Conservation (phyloP, 805 yeast species). For the Scheffersomyces lignosus region DNA sequence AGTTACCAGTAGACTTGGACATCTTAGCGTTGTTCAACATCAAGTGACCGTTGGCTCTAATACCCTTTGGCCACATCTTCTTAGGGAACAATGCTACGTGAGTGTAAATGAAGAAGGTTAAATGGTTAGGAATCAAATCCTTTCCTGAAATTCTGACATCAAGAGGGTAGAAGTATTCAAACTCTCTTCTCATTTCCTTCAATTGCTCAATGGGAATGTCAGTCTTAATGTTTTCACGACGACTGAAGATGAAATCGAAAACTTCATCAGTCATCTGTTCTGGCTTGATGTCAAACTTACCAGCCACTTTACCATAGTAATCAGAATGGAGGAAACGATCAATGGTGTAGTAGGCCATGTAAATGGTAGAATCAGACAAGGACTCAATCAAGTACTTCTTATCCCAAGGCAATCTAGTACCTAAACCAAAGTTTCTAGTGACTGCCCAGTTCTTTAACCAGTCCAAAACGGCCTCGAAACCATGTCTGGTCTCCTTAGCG, state of each 20-base stretch:
- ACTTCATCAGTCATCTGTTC: slow-evolving; percentile 91
- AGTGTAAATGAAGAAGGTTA: slow-evolving; percentile 91
- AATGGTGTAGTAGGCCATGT: slow-evolving; percentile 93
- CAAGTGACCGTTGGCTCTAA: slow-evolving; percentile 94
- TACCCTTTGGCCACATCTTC: slow-evolving; percentile 89
- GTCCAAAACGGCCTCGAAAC: slow-evolving; percentile 89
- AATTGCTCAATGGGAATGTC: slow-evolving; percentile 68
- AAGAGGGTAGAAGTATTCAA: slow-evolving; percentile 94
- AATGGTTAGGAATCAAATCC: slow-evolving; percentile 95
- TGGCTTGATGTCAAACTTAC: slow-evolving; percentile 71
- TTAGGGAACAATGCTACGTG: slow-evolving; percentile 93
- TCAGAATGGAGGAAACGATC: slow-evolving; percentile 84
- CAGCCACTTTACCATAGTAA: slow-evolving; percentile 74
- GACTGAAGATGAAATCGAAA: slow-evolving; percentile 84
- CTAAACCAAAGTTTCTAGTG: slow-evolving; percentile 93
- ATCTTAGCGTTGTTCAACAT: slow-evolving; percentile 94
- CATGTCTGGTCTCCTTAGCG: slow-evolving; percentile 81
- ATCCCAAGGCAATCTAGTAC: slow-evolving; percentile 97
- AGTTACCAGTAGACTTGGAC: slow-evolving; percentile 98
- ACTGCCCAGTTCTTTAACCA: slow-evolving; percentile 99
- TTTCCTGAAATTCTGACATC: slow-evolving; percentile 93
- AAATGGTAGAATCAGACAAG: slow-evolving; percentile 91
- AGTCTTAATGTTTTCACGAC: slow-evolving; percentile 56
- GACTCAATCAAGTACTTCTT: slow-evolving; percentile 90
- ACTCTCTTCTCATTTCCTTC: slow-evolving; percentile 81